Evolutionary conservation across 2,329 filamentous ascomycete species (phyloP), one percentile per base, ranked within the genome.

Genomic region (Aaosphaeria arxii): DNA sequence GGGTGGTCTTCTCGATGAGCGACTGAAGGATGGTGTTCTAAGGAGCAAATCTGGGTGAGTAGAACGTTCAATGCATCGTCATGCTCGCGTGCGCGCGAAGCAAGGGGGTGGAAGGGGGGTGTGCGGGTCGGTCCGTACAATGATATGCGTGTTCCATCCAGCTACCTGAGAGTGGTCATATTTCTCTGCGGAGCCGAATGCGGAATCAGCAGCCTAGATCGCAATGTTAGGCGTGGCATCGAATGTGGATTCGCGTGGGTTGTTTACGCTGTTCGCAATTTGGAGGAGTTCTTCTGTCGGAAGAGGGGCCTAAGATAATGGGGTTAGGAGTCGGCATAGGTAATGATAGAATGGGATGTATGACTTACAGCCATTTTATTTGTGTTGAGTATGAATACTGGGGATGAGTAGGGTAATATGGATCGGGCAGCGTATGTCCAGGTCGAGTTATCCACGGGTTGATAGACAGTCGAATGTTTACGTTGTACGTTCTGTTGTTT

Each of bases 121-220:
- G 17, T 24, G 17, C 17, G 17, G 17, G 17, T 24, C 17, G 17
- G 50, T 52, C 77, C 83, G 62, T 81, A 95, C 91, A 72, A 97
- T 96, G 72, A 99, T 97, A 57, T 80, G 78, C 32, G 87, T 87
- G 77, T 97, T 97, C 92, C 92, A 97, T 60, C 84, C 76, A 67
- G 87, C 84, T 33, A 92, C 95, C 68, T 87, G 86, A 47, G 84
- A 74, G 73, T 97, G 94, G 57, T 95, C 88, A 76, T 99, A 99
- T 74, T 81, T 85, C 53, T 89, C 84, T 51, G 85, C 84, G 54
- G 74, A 80, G 53, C 84, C 83, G 62, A 97, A 82, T 50, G 89
- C 87, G 58, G 79, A 80, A 66, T 88, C 84, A 79, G 91, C 96
- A 59, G 90, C 91, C 91, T 96, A 54, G 17, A 6, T 36, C 7